Evolutionary conservation across 345 rosid species (phyloP).

Genomic region (Eucalyptus curtisii): DNA sequence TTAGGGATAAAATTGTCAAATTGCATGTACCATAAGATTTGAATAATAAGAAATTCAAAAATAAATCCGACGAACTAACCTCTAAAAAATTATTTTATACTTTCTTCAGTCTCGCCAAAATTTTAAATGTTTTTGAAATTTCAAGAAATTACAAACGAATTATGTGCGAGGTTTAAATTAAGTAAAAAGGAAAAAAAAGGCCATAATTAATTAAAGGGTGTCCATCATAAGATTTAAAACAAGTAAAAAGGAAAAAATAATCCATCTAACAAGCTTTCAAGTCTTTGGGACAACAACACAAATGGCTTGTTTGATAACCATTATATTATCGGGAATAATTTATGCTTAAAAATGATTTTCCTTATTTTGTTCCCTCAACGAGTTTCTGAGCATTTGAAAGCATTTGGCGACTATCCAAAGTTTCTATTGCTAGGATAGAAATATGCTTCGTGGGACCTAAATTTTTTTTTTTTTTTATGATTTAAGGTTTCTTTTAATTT

Average conservation of each 20-base stretch:
- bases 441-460: too few relatives aligned
- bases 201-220: neutral
- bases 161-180: neutral
- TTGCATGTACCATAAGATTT: neutral
- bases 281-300: too few relatives aligned
- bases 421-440: accelerated
- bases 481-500: too few relatives aligned
- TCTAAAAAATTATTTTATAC: too few relatives aligned
- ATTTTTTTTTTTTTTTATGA: too few relatives aligned
- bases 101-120: too few relatives aligned
- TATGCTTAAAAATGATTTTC: too few relatives aligned
- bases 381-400: accelerated
- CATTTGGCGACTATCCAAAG: accelerated
- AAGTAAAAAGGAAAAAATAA: neutral
- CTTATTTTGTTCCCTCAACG: accelerated
- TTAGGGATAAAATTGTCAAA: neutral
- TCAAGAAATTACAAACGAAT: neutral
- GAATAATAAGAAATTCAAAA: neutral
- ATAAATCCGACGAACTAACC: too few relatives aligned
- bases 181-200: neutral
- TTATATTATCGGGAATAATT: too few relatives aligned
- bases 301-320: too few relatives aligned
- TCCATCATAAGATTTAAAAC: neutral
- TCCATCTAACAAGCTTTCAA: neutral
- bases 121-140: too few relatives aligned